Evolutionary conservation across 768 basidiomycete species (phyloP), one percentile per base, ranked within the genome.

Genomic region (Rhodotorula kratochvilovae): DNA sequence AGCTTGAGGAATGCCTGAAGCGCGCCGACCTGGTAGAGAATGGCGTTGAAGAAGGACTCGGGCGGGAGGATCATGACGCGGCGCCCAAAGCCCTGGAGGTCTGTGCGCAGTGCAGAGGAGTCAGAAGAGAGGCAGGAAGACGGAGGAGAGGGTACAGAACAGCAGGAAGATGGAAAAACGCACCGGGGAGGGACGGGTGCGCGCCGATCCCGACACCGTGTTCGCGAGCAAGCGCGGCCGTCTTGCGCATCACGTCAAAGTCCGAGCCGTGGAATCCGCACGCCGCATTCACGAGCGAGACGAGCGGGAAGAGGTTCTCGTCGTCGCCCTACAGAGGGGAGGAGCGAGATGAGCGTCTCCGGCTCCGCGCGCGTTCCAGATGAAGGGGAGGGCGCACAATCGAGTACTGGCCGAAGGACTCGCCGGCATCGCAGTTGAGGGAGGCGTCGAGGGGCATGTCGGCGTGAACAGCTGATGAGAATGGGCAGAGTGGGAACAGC

Each of bases 211-310:
- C 80, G 39, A 88, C 86, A 31, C 81, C 81, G 76, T 87, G 81
- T 46, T 79, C 75, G 73, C 87, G 87, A 5, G 88, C 88, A 8
- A 87, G 81, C 1, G 71, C 67, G 5, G 88, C 86, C 0, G 87
- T 88, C 76, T 84, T 81, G 71, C 85, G 82, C 88, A 89, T 89
- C 60, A 88, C 83, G 0, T 84, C 82, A 72, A 87, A 87, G 77
- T 88, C 87, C 0, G 86, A 86, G 31, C 54, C 87, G 76, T 89
- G 88, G 70, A 87, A 88, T 12, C 88, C 87, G 76, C 87, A 89
- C 0, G 88, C 88, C 25, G 88, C 81, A 69, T 88, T 87, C 0
- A 86, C 86, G 23, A 68, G 65, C 42, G 66, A 63, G 33, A 72
- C 59, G 31, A 63, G 58, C 0, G 61, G 55, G 42, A 71, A 66